phyloP scores from a whole-genome alignment of 1,139 yeast species.

The Zygosaccharomyces pseudobailii region DNA sequence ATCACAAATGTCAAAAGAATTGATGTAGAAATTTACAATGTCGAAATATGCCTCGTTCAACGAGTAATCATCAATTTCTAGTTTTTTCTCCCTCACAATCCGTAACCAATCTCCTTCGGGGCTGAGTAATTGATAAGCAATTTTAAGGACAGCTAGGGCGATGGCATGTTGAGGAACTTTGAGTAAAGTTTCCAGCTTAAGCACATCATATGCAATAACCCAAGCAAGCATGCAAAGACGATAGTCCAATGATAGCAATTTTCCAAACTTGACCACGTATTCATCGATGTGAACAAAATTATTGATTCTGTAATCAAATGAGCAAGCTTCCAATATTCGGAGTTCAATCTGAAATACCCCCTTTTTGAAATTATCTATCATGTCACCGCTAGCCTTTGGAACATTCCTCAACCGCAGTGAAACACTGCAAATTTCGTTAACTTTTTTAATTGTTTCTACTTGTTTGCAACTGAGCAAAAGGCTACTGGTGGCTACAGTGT shows the following conservation, averaged over 20 bases:
- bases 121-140: slow-evolving; percentile 42
- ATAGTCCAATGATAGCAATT: slow-evolving; percentile 46
- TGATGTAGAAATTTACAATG: slow-evolving; percentile 57
- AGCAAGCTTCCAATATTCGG: slow-evolving; percentile 65
- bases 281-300: slow-evolving; percentile 52
- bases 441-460: slow-evolving; percentile 83
- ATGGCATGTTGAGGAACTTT: slow-evolving; percentile 76
- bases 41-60: slow-evolving; percentile 61
- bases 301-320: slow-evolving; percentile 65
- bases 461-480: slow-evolving; percentile 77
- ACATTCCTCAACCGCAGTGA: slow-evolving; percentile 34
- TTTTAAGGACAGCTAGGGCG: slow-evolving; percentile 60
- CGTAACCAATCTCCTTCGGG: slow-evolving; percentile 19
- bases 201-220: slow-evolving; percentile 70
- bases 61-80: slow-evolving; percentile 46
- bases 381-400: slow-evolving; percentile 29
- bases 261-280: slow-evolving; percentile 62
- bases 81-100: slow-evolving; percentile 34
- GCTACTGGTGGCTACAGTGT: slow-evolving; percentile 65
- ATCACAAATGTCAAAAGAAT: slow-evolving; percentile 42
- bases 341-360: slow-evolving; percentile 57
- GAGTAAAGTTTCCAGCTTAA: slow-evolving; percentile 65
- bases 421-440: slow-evolving; percentile 45
- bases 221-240: slow-evolving; percentile 57
- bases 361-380: slow-evolving; percentile 48